These are phyloP conservation scores for Pestalotiopsis sp. DNA, from an alignment of 2,329 filamentous ascomycete species.

Conservation along the genomic window DNA sequence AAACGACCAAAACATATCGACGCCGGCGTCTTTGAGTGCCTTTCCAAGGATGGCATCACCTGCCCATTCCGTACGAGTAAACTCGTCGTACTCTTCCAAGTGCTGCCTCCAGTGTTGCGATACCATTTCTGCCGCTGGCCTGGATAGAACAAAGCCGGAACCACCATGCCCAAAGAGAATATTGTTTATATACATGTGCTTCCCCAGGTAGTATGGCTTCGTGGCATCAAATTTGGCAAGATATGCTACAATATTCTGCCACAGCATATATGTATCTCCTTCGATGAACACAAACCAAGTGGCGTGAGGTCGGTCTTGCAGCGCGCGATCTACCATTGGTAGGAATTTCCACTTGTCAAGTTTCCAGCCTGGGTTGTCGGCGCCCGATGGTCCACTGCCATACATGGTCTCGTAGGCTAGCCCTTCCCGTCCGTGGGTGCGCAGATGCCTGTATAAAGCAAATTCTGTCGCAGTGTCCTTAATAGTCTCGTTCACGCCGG, in stretches of 20 bases:
- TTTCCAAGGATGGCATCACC: conserved; percentile 55
- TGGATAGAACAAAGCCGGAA: conserved; percentile 54
- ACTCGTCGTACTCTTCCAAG: conserved; percentile 44
- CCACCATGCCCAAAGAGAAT: conserved; percentile 56
- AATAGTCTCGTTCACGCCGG: conserved; percentile 42
- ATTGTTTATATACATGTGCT: conserved; percentile 53
- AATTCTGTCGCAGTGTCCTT: conserved; percentile 48
- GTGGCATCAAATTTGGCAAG: conserved; percentile 50
- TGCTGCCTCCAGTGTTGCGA: conserved; percentile 44
- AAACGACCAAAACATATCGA: conserved; percentile 47
- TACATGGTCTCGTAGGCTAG: conserved; percentile 28
- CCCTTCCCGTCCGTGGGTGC: conserved; percentile 41
- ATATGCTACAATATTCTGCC: conserved; percentile 56
- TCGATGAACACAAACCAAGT: conserved; percentile 65
- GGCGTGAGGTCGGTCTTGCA: conserved; percentile 42
- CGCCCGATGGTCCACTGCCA: conserved; percentile 31
- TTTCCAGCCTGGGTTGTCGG: conserved; percentile 48
- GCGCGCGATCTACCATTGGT: conserved; percentile 54
- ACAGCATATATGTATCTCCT: conserved; percentile 59
- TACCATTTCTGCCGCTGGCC: conserved; percentile 47
- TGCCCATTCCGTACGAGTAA: conserved; percentile 49
- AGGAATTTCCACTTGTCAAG: conserved; percentile 63
- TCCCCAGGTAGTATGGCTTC: conserved; percentile 55
- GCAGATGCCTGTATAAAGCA: conserved; percentile 51
- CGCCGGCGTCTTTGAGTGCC: conserved; percentile 45